Base-by-base conservation (phyloP, 495 filamentous ascomycete species). In the Xylaria grammica region DNA sequence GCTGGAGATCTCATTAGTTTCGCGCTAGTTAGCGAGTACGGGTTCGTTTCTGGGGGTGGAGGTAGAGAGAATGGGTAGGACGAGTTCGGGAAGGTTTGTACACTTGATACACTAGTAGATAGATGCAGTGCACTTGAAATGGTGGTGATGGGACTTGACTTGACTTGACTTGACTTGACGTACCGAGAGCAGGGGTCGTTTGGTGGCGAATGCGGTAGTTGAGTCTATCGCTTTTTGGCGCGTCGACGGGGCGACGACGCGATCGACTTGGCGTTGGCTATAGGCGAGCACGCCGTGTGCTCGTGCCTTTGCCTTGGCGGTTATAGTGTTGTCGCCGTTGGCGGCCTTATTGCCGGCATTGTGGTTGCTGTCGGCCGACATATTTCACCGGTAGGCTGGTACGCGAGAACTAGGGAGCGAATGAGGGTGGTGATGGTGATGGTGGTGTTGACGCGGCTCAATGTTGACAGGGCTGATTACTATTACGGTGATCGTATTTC, bases 171-270 rank as follows among this genome's bases (percentile, higher is more conserved):
- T 9, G 29, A 24, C n/a, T 42, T 13, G 36, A 58, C 78, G 32
- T 71, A 80, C 78, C 53, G 73, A 73, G 51, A 78, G 66, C 15
- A 80, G 15, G 17, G 78, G 78, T 13, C 65, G 72, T 24, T 67
- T 62, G 38, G 66, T 55, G 30, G 74, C 69, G 46, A 75, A 70
- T 26, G 66, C 54, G 4, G 55, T 53, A 13, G 60, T 63, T 1
- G 60, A 63, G 13, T 68, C 44, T 63, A 72, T 74, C 15, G 67
- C 69, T 26, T 69, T 68, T 58, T 75, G 68, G 49, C 77, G 71
- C 26, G 71, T 65, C 7, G 67, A 60, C 0, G 74, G 76, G 27
- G 69, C 65, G n/a, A 74, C 68, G 48, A 76, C 55, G 57, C 76
- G 72, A 63, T 80, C 69, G 38, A 79, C 48, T 53, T 76, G 72